Conservation (phyloP, 2,329 filamentous ascomycete genomes). For the Trichophyton rubrum region DNA sequence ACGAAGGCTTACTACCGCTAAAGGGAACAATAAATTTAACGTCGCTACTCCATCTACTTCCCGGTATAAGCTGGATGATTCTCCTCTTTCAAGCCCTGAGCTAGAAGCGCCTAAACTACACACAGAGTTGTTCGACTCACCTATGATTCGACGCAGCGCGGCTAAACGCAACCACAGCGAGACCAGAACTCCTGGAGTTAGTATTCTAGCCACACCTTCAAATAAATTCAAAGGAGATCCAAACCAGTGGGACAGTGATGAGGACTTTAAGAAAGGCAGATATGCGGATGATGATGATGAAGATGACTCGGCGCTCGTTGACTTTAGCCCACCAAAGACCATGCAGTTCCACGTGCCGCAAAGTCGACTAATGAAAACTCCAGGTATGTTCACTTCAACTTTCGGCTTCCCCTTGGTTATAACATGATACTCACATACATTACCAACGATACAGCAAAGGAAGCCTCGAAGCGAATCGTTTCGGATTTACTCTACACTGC, state of each 20-base stretch:
- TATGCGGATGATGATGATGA: conserved; percentile 45
- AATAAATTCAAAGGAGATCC: conserved; percentile 19
- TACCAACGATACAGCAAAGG: conserved; percentile 28
- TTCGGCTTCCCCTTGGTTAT: neutral
- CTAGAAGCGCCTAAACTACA: conserved; percentile 70
- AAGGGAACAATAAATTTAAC: conserved; percentile 7
- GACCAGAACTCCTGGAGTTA: conserved; percentile 56
- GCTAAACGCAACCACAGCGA: conserved; percentile 26
- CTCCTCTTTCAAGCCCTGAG: conserved; percentile 61
- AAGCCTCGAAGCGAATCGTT: conserved; percentile 39
- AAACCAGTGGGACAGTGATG: conserved; percentile 58
- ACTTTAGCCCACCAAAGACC: conserved; percentile 77
- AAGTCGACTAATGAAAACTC: conserved; percentile 37
- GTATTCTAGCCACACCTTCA: conserved; percentile 59
- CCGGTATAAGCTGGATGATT: conserved; percentile 26
- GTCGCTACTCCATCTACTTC: conserved; percentile 18
- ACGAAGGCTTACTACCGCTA: conserved; percentile 10
- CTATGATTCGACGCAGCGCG: conserved; percentile 35
- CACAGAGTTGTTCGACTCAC: conserved; percentile 73
- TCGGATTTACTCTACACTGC: conserved; percentile 37
- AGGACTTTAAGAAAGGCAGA: conserved; percentile 40
- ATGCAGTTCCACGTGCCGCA: conserved; percentile 43
- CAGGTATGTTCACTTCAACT: conserved; percentile 21
- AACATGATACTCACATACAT: neutral
- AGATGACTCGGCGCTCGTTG: conserved; percentile 47